These are phyloP conservation scores for Scedosporium minutisporum DNA, from an alignment of 2,329 filamentous ascomycete species.

Conservation along the genomic window DNA sequence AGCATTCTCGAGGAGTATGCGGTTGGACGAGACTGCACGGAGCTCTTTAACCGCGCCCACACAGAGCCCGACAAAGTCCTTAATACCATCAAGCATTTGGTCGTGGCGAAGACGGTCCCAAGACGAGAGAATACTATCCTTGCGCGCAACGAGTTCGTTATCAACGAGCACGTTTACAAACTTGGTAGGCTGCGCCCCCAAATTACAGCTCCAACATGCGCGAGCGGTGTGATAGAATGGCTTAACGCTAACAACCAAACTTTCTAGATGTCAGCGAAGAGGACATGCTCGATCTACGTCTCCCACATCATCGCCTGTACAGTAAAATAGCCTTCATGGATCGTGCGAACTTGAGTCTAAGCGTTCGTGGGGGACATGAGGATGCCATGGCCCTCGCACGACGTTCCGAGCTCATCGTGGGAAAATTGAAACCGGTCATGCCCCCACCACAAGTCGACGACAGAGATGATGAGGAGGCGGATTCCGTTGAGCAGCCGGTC, in stretches of 20 bases:
- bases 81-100: background rate
- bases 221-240: background rate
- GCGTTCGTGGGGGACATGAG: background rate
- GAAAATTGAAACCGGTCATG: background rate
- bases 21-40: slow-evolving; percentile 8
- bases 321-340: background rate
- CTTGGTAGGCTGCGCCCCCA: slow-evolving; percentile 6
- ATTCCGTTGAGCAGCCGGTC: background rate
- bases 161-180: background rate
- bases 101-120: background rate
- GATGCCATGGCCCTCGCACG: slow-evolving; percentile 5
- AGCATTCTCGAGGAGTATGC: slow-evolving; percentile 2
- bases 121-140: background rate
- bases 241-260: background rate
- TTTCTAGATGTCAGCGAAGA: background rate
- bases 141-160: background rate
- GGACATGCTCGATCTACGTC: background rate
- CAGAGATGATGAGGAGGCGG: too few relatives aligned
- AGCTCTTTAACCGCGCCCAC: slow-evolving; percentile 7
- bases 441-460: too few relatives aligned
- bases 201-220: background rate
- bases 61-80: background rate
- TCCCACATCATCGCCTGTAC: background rate
- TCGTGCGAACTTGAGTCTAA: background rate
- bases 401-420: slow-evolving; percentile 4